Base-by-base conservation (phyloP, 2,329 filamentous ascomycete species). In the Verticillium klebahnii region DNA sequence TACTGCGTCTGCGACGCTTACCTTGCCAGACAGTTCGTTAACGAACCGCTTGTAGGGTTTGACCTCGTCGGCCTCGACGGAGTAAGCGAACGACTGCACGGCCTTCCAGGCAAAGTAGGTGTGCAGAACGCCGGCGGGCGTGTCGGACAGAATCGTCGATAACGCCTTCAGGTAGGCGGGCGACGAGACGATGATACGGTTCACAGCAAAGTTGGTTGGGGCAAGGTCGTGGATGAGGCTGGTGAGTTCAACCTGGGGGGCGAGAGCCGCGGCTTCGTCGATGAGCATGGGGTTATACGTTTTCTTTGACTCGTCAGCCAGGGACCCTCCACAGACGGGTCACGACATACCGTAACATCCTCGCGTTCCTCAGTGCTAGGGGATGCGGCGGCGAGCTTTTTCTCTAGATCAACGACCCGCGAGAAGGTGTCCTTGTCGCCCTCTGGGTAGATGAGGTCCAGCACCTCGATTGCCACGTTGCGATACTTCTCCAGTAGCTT, bases 31-130 rank as follows among this genome's bases (percentile, higher is more conserved):
- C 5, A 90, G 77, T 56, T 83, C 78, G 67, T 89, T 89, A 39
- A 75, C 74, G 66, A 91, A 89, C 39, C 81, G 78, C 17, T 73
- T 79, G 61, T 87, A 84, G 2, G 88, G 85, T 66, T 83, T 80
- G 15, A 89, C 71, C 56, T 83, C 82, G 19, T 85, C 80, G 15
- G 85, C 82, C 61, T 91, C 84, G 32, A 91, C 77, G 31, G 77
- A 80, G 2, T 72, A 68, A 25, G 80, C 77, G 68, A 85, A 85
- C 2, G 75, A 70, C 57, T 85, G 78, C 14, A 90, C 81, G 15
- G 83, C 73, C 67, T 88, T 88, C 87, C 88, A 89, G 29, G 85
- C 72, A 63, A 90, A 79, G 68, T 87, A 91, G n/a, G 80, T 77
- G 64, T 86, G 81, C 2, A 91, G 69, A 0, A 84, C 80, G 52